Evolutionary conservation across 257 asterid species (phyloP).

Genomic region (Nicotiana attenuata): DNA sequence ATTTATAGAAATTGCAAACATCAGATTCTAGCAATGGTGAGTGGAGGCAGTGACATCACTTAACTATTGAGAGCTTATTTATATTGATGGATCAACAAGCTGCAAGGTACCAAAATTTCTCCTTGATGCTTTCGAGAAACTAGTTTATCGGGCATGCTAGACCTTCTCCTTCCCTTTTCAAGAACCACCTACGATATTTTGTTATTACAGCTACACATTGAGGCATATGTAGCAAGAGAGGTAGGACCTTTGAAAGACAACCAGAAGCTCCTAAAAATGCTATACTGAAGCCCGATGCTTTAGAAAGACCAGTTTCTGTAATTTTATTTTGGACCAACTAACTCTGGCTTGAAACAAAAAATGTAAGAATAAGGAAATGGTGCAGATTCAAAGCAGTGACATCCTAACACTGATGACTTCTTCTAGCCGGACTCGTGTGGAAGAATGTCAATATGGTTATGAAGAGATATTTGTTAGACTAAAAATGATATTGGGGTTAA

Average conservation of each 20-base stretch:
- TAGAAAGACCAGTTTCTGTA: slow-evolving; percentile 34
- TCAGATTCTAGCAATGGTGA: slow-evolving; percentile 47
- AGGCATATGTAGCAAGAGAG: slow-evolving; percentile 46
- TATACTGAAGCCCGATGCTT: slow-evolving; percentile 29
- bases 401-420: slow-evolving; percentile 30
- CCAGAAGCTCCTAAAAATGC: slow-evolving; percentile 21
- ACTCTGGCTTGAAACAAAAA: slow-evolving; percentile 63
- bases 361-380: slow-evolving; percentile 12
- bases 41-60: slow-evolving; percentile 78
- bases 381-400: slow-evolving; percentile 40
- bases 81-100: slow-evolving; percentile 13
- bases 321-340: slow-evolving; percentile 48
- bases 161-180: slow-evolving; percentile 38
- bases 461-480: too few species aligned
- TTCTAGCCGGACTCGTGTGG: slow-evolving; percentile 32
- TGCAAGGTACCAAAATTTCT: slow-evolving; percentile 7
- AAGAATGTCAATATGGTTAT: too few species aligned
- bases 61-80: slow-evolving; percentile 52
- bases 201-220: slow-evolving; percentile 29
- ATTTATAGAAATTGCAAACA: slow-evolving; percentile 19
- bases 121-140: slow-evolving; percentile 46
- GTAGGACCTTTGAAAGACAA: slow-evolving; percentile 3
- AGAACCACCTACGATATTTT: slow-evolving; percentile 23
- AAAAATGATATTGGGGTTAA: too few species aligned
- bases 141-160: slow-evolving; percentile 38